These are phyloP conservation scores for Sherardia arvensis DNA, from an alignment of 257 asterid species.

Conservation along the genomic window DNA sequence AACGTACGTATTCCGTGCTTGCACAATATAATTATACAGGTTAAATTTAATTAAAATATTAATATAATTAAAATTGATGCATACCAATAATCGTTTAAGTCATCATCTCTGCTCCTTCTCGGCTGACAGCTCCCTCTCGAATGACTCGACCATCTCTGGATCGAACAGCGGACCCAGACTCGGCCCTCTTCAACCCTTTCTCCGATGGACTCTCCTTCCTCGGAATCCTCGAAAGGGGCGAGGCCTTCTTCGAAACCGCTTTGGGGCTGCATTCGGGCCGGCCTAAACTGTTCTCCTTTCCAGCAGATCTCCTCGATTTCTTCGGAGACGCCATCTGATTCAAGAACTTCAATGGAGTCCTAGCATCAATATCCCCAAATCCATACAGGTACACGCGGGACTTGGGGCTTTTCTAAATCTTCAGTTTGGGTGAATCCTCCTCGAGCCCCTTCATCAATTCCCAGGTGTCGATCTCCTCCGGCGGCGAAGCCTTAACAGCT, in stretches of 20 bases:
- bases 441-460: conserved; percentile 95
- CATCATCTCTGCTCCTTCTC: conserved; percentile 54
- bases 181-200: too few relatives aligned
- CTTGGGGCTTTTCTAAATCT: conserved; percentile 45
- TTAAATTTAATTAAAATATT: too few relatives aligned
- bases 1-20: too few relatives aligned
- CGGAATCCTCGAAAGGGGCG: too few relatives aligned
- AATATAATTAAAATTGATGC: too few relatives aligned
- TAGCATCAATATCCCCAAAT: conserved; percentile 32
- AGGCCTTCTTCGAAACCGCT: too few relatives aligned
- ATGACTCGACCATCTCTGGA: conserved; percentile 40
- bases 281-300: conserved; percentile 60
- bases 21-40: too few relatives aligned
- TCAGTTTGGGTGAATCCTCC: conserved; percentile 28
- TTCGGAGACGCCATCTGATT: conserved; percentile 65
- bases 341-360: conserved; percentile 68
- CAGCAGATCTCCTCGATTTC: conserved; percentile 42
- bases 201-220: too few relatives aligned
- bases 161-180: conserved; percentile 58
- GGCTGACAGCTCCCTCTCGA: conserved; percentile 39
- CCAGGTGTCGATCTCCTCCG: conserved; percentile 87
- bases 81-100: too few relatives aligned
- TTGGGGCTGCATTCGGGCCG: conserved; percentile 36
- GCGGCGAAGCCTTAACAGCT: too few relatives aligned
- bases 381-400: conserved; percentile 34